Conservation (phyloP, 2,329 filamentous ascomycete species). For the Rhexocercosporidium sp. region DNA sequence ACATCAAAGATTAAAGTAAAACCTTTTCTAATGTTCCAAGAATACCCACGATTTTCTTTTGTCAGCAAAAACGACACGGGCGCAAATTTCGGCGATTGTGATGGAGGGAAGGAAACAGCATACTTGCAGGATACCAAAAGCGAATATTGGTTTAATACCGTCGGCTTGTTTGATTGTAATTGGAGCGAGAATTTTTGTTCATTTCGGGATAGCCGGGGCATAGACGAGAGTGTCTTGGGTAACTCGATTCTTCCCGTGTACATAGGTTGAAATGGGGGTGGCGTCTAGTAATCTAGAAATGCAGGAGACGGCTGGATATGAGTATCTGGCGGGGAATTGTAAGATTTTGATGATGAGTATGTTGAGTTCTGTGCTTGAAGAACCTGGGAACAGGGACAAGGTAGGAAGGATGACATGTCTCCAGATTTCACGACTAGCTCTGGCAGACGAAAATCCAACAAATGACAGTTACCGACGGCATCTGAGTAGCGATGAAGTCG, state of each 20-base stretch:
- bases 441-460: neutral
- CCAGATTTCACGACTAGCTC: neutral
- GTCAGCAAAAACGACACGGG: conserved; percentile 8
- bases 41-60: conserved; percentile 26
- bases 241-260: neutral
- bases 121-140: conserved; percentile 14
- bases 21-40: conserved; percentile 12
- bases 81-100: neutral
- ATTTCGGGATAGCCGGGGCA: neutral
- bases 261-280: neutral
- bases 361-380: neutral
- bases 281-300: conserved; percentile 4
- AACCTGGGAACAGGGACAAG: neutral
- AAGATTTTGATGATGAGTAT: neutral
- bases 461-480: neutral
- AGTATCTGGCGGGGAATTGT: neutral
- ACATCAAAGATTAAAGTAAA: conserved; percentile 1
- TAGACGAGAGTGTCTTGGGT: conserved; percentile 1
- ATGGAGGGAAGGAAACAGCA: neutral
- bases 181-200: neutral
- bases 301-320: neutral
- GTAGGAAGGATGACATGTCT: neutral
- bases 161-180: neutral
- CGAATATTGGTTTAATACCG: conserved; percentile 8
- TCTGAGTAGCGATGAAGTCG: neutral